Conservation (phyloP, 257 asterid genomes). For the Lithospermum erythrorhizon region DNA sequence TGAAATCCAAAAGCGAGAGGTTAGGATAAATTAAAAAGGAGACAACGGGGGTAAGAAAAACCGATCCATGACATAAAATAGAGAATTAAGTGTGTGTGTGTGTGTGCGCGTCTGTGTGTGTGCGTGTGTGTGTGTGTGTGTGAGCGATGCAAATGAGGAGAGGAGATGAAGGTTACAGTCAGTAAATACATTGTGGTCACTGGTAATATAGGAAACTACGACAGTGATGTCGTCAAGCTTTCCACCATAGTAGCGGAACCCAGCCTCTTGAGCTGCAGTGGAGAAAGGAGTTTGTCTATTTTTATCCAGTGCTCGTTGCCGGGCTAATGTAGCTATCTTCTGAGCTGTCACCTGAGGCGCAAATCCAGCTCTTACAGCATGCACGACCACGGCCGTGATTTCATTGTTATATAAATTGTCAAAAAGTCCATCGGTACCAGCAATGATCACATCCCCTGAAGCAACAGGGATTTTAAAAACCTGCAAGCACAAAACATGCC, state of each 20-base stretch:
- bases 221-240: conserved; percentile 93
- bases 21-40: no score
- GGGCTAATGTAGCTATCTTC: conserved; percentile 82
- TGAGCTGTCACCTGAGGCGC: conserved; percentile 92
- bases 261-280: conserved; percentile 94
- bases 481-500: conserved; percentile 42
- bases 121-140: no score
- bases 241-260: conserved; percentile 86
- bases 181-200: conserved; percentile 44
- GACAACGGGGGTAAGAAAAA: no score
- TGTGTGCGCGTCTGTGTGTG: no score
- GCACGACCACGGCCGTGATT: conserved; percentile 75
- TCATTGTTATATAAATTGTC: conserved; percentile 87
- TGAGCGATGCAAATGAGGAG: no score
- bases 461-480: conserved; percentile 75
- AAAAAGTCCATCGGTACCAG: conserved; percentile 97
- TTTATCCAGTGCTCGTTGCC: conserved; percentile 78
- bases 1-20: no score
- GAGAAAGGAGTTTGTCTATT: conserved; percentile 94
- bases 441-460: conserved; percentile 86
- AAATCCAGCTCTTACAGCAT: conserved; percentile 75
- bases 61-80: no score
- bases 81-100: no score
- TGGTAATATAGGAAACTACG: conserved; percentile 65
- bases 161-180: no score